These are phyloP conservation scores for Chlorencoelia australis DNA, from an alignment of 2,329 filamentous ascomycete species.

Conservation along the genomic window DNA sequence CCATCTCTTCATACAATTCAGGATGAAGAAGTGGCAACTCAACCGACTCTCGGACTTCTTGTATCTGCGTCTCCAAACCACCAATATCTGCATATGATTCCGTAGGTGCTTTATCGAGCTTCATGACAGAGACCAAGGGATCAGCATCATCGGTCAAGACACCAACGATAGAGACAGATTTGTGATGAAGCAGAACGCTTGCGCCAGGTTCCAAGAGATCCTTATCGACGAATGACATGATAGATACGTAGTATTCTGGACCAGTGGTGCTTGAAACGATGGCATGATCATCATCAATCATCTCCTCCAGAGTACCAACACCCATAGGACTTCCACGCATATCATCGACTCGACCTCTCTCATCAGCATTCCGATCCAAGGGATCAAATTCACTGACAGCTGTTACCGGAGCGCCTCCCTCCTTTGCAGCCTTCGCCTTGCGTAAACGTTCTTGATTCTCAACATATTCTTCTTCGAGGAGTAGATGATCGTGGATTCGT, in stretches of 20 bases:
- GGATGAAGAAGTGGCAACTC: constrained; percentile 91
- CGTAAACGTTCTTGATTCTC: constrained; percentile 96
- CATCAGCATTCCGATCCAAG: constrained; percentile 80
- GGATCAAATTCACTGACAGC: constrained; percentile 61
- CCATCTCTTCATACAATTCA: constrained; percentile 99
- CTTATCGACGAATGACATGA: constrained; percentile 99
- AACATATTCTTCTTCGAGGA: constrained; percentile 96
- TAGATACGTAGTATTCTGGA: constrained; percentile 97
- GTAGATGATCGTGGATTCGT: constrained; percentile 90
- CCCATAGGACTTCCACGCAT: constrained; percentile 99
- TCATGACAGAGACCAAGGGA: constrained; percentile 95
- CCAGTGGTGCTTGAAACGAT: constrained; percentile 97
- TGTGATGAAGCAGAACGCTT: constrained; percentile 91
- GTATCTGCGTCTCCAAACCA: constrained; percentile 88
- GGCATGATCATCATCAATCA: constrained; percentile 98
- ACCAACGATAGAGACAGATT: constrained; percentile 94
- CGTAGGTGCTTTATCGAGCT: constrained; percentile 95
- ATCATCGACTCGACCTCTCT: constrained; percentile 89
- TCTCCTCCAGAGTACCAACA: constrained; percentile 92
- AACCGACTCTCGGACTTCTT: constrained; percentile 95
- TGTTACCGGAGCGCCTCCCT: constrained; percentile 48
- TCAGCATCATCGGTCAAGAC: constrained; percentile 95
- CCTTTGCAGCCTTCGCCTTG: constrained; percentile 77
- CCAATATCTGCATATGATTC: constrained; percentile 98
- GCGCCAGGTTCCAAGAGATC: constrained; percentile 93